phyloP scores from a whole-genome alignment of 139 green algal genomes.

The Pseudopediastrum boryanum region DNA sequence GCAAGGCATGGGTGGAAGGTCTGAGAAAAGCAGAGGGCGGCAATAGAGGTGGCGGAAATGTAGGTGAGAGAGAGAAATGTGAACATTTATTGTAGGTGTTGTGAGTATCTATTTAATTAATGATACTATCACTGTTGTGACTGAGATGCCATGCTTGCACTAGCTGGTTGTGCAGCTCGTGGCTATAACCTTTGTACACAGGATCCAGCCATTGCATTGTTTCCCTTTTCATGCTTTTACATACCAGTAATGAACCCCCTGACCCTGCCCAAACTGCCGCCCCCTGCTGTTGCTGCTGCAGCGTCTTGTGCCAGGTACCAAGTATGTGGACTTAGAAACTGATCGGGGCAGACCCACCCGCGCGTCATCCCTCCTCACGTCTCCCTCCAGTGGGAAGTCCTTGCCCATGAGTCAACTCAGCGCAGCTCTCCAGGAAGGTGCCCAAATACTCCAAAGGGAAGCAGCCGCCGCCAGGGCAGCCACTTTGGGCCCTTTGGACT shows the following conservation, averaged over 20 bases:
- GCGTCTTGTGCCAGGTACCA: constrained; percentile 58
- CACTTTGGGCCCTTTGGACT: constrained; percentile 1
- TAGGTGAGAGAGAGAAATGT: too few species aligned
- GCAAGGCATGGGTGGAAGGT: too few species aligned
- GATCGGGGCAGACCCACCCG: constrained; percentile 54
- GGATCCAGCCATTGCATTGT: not conserved
- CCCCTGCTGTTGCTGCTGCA: not conserved
- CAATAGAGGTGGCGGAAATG: too few species aligned
- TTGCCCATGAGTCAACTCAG: constrained; percentile 5
- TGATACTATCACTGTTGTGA: not conserved
- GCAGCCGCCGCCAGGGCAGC: constrained; percentile 9
- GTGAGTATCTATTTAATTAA: not conserved
- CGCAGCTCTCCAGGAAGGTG: not conserved
- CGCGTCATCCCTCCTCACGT: not conserved
- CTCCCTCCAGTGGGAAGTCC: constrained; percentile 1
- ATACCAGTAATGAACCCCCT: too few species aligned
- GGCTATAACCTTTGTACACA: not conserved
- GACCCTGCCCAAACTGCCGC: not conserved
- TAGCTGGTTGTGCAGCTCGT: not conserved
- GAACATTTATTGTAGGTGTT: too few species aligned
- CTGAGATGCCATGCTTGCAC: not conserved
- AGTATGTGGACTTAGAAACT: constrained; percentile 84
- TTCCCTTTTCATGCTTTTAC: too few species aligned
- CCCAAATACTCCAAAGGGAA: not conserved
- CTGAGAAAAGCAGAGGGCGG: too few species aligned